Evolutionary conservation across 1,284 basidiomycete genomes (phyloP).

Genomic region (Mycena citricolor): DNA sequence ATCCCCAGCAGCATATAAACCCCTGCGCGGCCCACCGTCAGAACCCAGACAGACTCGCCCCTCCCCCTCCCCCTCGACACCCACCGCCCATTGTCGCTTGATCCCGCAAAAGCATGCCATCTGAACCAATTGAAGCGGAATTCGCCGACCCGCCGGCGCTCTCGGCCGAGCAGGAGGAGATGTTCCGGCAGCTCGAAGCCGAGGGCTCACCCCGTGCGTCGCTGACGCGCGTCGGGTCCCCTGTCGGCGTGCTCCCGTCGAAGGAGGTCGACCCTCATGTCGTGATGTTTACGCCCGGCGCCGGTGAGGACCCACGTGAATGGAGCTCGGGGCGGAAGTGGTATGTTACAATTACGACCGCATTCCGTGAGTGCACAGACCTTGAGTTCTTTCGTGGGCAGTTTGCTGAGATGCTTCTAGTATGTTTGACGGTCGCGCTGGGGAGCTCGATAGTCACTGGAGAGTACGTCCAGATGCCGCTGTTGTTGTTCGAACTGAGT

Average conservation of each 20-base stretch:
- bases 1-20: no score
- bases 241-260: no score
- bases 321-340: constrained; percentile 35
- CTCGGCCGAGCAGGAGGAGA: constrained; percentile 31
- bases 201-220: constrained; percentile 30
- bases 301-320: constrained; percentile 37
- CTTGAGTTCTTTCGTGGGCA: no score
- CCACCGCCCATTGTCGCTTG: no score
- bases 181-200: constrained; percentile 30
- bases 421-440: constrained; percentile 37
- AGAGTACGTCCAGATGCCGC: constrained; percentile 29
- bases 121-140: constrained; percentile 36
- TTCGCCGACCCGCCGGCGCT: constrained; percentile 31
- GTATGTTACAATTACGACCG: no score
- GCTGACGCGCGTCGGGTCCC: no score
- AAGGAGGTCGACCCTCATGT: no score
- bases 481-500: not conserved
- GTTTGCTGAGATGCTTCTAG: constrained; percentile 31
- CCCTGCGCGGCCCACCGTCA: no score
- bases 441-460: constrained; percentile 40
- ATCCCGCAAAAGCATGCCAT: constrained; percentile 34
- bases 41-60: no score
- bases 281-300: constrained; percentile 35
- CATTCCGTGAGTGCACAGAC: no score
- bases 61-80: no score